Conservation (phyloP, 2,329 filamentous ascomycete species). For the Trichoderma sp. region DNA sequence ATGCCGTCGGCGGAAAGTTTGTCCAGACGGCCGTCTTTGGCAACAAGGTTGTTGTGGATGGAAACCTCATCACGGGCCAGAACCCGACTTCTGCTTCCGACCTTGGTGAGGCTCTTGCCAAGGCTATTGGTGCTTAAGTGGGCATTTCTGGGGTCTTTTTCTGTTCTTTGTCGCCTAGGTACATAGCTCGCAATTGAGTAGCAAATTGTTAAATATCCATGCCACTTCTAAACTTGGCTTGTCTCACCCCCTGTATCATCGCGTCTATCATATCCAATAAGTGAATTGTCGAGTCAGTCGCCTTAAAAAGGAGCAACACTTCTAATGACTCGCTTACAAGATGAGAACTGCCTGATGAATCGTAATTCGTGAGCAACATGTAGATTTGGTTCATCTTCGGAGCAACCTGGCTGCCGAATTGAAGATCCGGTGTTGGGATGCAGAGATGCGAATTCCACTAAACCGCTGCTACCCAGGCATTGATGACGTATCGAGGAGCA, state of each 20-base stretch:
- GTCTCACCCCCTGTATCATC: not conserved
- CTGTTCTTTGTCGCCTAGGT: not conserved
- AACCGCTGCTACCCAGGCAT: not conserved
- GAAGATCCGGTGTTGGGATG: not conserved
- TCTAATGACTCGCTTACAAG: not conserved
- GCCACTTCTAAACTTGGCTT: not conserved
- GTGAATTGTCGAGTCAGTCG: not conserved
- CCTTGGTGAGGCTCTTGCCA: constrained; percentile 53
- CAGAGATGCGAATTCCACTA: not conserved
- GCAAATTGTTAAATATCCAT: not conserved
- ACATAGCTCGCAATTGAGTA: not conserved
- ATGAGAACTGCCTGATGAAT: not conserved
- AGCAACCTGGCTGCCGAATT: not conserved
- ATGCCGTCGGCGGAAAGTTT: constrained; percentile 55
- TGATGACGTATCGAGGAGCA: not conserved
- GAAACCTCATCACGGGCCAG: constrained; percentile 58
- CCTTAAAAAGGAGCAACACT: not conserved
- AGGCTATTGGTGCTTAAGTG: constrained; percentile 35
- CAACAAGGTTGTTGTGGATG: constrained; percentile 52
- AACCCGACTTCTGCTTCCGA: constrained; percentile 55
- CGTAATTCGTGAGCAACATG: not conserved
- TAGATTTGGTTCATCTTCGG: not conserved
- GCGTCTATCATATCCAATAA: not conserved
- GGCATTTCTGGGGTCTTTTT: not conserved
- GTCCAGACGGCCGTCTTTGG: constrained; percentile 55